Conservation (phyloP, 1,139 yeast genomes). For the Saccharomycopsis hybrid region DNA sequence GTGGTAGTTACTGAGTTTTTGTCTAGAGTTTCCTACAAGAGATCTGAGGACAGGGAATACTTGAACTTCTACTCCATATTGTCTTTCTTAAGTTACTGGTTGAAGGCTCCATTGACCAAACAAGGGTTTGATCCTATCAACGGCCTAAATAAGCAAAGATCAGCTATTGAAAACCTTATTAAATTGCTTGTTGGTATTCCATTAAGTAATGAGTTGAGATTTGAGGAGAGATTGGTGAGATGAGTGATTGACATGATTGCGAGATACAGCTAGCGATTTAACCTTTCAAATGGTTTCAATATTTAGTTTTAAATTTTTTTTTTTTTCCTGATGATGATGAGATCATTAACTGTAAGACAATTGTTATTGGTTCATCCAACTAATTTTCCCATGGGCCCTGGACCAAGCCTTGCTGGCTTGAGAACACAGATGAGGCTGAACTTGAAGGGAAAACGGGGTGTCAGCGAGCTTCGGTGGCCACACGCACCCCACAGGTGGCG, state of each 20-base stretch:
- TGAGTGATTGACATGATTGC: neutral
- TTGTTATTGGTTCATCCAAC: no score
- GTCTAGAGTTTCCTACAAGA: conserved; percentile 76
- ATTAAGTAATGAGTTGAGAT: conserved; percentile 83
- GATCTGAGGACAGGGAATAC: conserved; percentile 37
- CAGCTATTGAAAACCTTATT: conserved; percentile 84
- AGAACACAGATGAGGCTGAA: no score
- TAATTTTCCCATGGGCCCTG: no score
- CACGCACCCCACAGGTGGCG: no score
- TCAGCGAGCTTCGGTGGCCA: no score
- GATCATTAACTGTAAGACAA: no score
- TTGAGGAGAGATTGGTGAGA: conserved; percentile 72
- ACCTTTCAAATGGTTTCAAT: neutral
- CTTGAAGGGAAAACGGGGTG: no score
- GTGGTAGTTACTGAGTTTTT: conserved; percentile 86
- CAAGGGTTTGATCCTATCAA: conserved; percentile 88
- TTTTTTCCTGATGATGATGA: neutral
- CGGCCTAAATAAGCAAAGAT: conserved; percentile 91
- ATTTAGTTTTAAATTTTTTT: neutral
- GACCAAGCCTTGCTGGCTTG: no score
- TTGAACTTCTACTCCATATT: conserved; percentile 78
- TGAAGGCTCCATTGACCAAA: conserved; percentile 91
- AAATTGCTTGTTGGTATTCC: conserved; percentile 89
- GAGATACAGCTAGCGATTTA: neutral
- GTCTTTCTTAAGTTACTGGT: conserved; percentile 89